Conservation (phyloP, 176 grass and related monocot genomes). For the Avena sativa region DNA sequence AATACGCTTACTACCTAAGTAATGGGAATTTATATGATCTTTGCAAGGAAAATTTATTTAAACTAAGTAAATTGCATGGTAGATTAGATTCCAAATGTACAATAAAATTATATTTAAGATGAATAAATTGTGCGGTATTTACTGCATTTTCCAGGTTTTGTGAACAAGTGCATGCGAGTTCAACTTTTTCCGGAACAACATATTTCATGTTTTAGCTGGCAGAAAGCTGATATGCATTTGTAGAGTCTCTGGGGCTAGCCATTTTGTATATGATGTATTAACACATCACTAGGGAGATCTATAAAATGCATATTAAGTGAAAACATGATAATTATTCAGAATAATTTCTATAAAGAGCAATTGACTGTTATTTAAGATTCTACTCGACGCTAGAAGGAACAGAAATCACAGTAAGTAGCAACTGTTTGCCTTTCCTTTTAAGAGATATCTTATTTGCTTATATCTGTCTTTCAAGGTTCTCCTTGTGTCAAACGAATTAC, state of each 20-base stretch:
- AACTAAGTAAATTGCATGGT: not conserved
- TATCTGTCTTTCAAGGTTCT: not conserved
- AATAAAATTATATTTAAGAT: not conserved
- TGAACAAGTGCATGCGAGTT: not conserved
- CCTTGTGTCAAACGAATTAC: not conserved
- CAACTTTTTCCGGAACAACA: not conserved
- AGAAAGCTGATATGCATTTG: not conserved
- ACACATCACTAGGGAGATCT: not conserved
- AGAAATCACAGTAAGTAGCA: not conserved
- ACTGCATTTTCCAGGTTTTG: not conserved
- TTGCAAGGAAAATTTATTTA: not conserved
- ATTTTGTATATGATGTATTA: not conserved
- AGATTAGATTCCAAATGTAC: not conserved
- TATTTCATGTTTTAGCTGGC: not conserved
- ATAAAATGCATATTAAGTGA: not conserved
- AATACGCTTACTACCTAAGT: not conserved
- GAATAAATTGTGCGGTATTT: slow-evolving; percentile 1
- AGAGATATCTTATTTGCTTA: not conserved
- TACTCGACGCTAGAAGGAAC: not conserved
- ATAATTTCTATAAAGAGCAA: not conserved
- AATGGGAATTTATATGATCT: not conserved
- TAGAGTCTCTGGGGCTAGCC: not conserved
- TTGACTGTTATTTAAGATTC: not conserved
- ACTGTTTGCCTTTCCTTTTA: not conserved
- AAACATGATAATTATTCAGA: not conserved